Percentiles rank a stretch among this genome's conserved stretches.
Conservation (phyloP, 2,329 filamentous ascomycete species). For the Pestalotiopsis sp. region DNA sequence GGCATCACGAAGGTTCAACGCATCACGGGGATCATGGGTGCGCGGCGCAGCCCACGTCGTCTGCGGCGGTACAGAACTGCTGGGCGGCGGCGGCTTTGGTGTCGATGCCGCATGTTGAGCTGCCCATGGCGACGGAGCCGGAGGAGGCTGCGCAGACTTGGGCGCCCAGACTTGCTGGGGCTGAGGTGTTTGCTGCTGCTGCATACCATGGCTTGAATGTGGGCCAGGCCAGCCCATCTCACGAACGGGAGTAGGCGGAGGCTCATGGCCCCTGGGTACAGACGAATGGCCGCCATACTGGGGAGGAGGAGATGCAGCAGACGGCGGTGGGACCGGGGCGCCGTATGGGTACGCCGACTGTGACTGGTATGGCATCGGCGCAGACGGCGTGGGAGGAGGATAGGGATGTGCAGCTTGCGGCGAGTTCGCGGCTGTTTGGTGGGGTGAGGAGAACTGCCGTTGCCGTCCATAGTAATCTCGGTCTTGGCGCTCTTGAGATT, state of each 20-base stretch:
- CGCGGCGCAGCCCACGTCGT: constrained; percentile 37
- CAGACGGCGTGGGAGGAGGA: constrained; percentile 40
- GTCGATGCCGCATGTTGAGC: constrained; percentile 38
- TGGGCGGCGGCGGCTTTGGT: constrained; percentile 38
- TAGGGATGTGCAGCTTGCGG: constrained; percentile 52
- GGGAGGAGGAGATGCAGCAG: constrained; percentile 53
- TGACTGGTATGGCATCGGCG: constrained; percentile 43
- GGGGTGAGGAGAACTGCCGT: constrained; percentile 33
- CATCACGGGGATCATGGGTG: constrained; percentile 29
- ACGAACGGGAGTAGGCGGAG: constrained; percentile 28
- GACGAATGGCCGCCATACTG: constrained; percentile 56
- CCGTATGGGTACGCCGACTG: constrained; percentile 49
- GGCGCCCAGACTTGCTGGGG: constrained; percentile 35
- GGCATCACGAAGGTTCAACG: constrained; percentile 13
- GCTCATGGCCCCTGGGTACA: constrained; percentile 46
- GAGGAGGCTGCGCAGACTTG: constrained; percentile 36
- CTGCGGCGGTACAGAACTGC: constrained; percentile 35
- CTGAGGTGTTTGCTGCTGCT: constrained; percentile 27
- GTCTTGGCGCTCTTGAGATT: constrained; percentile 40
- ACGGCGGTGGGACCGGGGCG: constrained; percentile 40
- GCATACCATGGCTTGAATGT: constrained; percentile 31
- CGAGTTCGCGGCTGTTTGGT: constrained; percentile 43
- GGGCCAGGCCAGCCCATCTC: constrained; percentile 34
- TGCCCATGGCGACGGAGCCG: constrained; percentile 40
- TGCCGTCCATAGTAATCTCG: constrained; percentile 52